Percentiles rank a stretch among this genome's conserved stretches.
Conservation (phyloP, 179 eudicot species). For the Nepenthes alata region DNA sequence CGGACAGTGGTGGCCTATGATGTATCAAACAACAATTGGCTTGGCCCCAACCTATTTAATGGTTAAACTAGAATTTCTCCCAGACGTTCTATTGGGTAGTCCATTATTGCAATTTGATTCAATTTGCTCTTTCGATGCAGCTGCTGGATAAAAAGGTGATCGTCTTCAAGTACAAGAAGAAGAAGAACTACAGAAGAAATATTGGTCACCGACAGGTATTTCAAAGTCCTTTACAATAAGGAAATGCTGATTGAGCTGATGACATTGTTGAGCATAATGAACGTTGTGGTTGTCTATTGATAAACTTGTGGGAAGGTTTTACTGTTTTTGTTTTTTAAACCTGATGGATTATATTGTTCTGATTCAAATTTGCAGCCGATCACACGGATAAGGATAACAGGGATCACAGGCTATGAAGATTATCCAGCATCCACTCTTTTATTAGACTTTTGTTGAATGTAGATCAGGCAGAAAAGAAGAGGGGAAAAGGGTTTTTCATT, state of each 20-base stretch:
- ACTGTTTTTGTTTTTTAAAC: neutral
- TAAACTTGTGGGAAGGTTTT: neutral
- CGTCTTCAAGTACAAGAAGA: conserved; percentile 77
- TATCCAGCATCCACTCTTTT: conserved; percentile 42
- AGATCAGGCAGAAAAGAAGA: too few species aligned
- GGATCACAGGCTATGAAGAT: conserved; percentile 66
- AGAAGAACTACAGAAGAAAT: conserved; percentile 77
- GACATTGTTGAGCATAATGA: neutral
- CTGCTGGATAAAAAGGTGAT: conserved; percentile 55
- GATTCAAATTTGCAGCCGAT: conserved; percentile 42
- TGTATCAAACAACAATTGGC: too few species aligned
- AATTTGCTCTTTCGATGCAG: conserved; percentile 16
- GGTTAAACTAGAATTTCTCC: too few species aligned
- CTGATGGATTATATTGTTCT: neutral
- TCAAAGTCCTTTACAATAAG: neutral
- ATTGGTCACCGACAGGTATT: conserved; percentile 94
- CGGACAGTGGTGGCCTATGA: too few species aligned
- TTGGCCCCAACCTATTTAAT: too few species aligned
- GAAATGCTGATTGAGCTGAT: neutral
- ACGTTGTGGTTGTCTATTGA: neutral
- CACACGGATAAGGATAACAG: conserved; percentile 54
- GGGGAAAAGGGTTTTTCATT: too few species aligned
- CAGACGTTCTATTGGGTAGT: too few species aligned
- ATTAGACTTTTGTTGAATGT: neutral
- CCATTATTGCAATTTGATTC: too few species aligned